These are phyloP conservation scores for Mucor plumbeus DNA, from an alignment of 371 early-diverging fungal genomes.

Conservation along the genomic window DNA sequence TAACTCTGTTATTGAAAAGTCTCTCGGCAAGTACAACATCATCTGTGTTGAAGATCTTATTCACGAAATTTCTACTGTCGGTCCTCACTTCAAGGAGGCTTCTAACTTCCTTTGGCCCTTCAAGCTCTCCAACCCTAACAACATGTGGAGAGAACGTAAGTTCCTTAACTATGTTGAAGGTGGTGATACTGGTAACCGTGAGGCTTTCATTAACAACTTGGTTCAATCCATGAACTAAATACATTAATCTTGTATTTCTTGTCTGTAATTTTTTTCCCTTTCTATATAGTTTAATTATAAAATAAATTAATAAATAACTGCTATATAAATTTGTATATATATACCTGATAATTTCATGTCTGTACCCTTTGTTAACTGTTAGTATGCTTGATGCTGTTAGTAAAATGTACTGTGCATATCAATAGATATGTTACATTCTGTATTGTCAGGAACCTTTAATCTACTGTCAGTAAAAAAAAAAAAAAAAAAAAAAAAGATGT, in stretches of 20 bases:
- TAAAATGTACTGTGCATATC: too few relatives aligned
- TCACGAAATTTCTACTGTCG: conserved; percentile 99
- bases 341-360: background rate
- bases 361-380: too few relatives aligned
- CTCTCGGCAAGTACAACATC: conserved; percentile 95
- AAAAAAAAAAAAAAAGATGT: too few relatives aligned
- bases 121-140: conserved; percentile 98
- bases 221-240: conserved; percentile 97
- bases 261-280: background rate
- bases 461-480: too few relatives aligned
- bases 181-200: conserved; percentile 98
- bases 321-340: conserved; percentile 12
- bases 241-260: background rate
- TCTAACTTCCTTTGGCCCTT: conserved; percentile 99
- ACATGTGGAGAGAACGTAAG: conserved; percentile 97
- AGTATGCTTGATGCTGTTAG: too few relatives aligned
- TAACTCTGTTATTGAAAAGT: conserved; percentile 94
- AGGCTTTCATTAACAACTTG: conserved; percentile 95
- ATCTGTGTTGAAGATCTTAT: conserved; percentile 99
- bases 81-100: conserved; percentile 87
- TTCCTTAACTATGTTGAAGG: conserved; percentile 97
- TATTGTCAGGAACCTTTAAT: too few relatives aligned
- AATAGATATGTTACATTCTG: too few relatives aligned
- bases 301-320: conserved; percentile 13
- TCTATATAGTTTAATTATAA: background rate